Evolutionary conservation across 805 yeast species (phyloP).

Genomic region (Geotrichum ghanense): DNA sequence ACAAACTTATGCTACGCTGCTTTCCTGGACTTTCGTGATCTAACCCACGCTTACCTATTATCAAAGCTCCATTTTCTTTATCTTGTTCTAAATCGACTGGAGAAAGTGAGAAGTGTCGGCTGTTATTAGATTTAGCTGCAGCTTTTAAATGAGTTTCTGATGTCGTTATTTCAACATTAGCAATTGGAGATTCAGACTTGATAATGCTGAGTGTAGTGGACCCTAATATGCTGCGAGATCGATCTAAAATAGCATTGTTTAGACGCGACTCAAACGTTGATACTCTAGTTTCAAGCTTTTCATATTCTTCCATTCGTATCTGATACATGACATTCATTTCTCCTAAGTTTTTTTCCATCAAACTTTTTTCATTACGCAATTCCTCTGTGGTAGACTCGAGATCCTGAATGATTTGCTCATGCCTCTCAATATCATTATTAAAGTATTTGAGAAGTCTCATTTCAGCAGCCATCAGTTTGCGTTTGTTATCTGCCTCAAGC

Average conservation of each 20-base stretch:
- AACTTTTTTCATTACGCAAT: neutral
- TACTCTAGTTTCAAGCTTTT: constrained; percentile 15
- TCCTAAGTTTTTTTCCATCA: neutral
- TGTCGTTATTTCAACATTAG: constrained; percentile 4
- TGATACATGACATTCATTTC: neutral
- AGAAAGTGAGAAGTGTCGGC: neutral
- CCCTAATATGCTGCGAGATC: constrained; percentile 22
- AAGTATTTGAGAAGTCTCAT: neutral
- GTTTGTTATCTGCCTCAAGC: neutral
- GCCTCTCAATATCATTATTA: neutral
- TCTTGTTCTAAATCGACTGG: neutral
- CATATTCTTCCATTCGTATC: neutral
- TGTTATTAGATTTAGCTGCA: neutral
- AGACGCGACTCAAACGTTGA: constrained; percentile 18
- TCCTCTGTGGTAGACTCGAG: neutral
- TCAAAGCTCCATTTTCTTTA: neutral
- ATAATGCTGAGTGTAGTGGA: constrained; percentile 16
- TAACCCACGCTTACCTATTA: neutral
- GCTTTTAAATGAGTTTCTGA: neutral
- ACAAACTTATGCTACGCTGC: neutral
- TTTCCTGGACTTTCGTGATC: neutral
- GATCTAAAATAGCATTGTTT: constrained; percentile 20
- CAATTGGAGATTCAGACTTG: constrained; percentile 1
- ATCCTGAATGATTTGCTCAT: neutral
- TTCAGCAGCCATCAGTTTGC: neutral